Evolutionary conservation across 2,329 filamentous ascomycete species (phyloP).

Genomic region (Neurospora sp.): DNA sequence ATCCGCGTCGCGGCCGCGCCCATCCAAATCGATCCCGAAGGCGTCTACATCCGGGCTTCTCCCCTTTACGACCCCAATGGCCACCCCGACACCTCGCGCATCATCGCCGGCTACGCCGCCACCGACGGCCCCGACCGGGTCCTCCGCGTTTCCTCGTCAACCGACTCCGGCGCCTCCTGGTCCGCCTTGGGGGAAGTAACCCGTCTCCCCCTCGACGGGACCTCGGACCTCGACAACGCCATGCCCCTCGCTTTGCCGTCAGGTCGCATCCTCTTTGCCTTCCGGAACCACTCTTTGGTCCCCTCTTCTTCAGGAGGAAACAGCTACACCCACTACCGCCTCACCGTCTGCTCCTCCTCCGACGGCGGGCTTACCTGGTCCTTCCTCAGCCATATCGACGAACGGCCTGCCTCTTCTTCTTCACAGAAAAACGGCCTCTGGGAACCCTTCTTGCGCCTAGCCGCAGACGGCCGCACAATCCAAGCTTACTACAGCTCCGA

Average conservation of each 20-base stretch:
- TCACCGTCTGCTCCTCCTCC: slow-evolving; percentile 31
- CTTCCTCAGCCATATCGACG: slow-evolving; percentile 23
- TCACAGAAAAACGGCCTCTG: slow-evolving; percentile 25
- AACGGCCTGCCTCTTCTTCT: slow-evolving; percentile 12
- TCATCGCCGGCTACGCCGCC: slow-evolving; percentile 23
- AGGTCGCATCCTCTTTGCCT: slow-evolving; percentile 14
- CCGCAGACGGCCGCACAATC: slow-evolving; percentile 29
- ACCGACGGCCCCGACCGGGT: slow-evolving; percentile 16
- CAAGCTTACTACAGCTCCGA: slow-evolving; percentile 33
- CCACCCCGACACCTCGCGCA: slow-evolving; percentile 14
- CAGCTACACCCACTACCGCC: slow-evolving; percentile 27
- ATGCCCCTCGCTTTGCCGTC: slow-evolving; percentile 15
- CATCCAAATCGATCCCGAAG: slow-evolving; percentile 17
- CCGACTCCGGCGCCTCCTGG: slow-evolving; percentile 23
- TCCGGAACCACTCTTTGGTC: slow-evolving; percentile 22
- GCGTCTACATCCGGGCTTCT: slow-evolving; percentile 23
- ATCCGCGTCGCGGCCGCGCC: slow-evolving; percentile 10
- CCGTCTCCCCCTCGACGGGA: slow-evolving; percentile 11
- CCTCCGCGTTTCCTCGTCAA: slow-evolving; percentile 18
- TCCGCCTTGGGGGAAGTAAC: slow-evolving; percentile 3
- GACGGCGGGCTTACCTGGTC: slow-evolving; percentile 29
- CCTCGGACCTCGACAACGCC: slow-evolving; percentile 25
- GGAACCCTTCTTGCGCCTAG: slow-evolving; percentile 35
- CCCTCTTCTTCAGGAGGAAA: neutral
- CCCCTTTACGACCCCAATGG: slow-evolving; percentile 2